Conservation (phyloP, 2,329 filamentous ascomycete genomes). For the Beauveria sp. region DNA sequence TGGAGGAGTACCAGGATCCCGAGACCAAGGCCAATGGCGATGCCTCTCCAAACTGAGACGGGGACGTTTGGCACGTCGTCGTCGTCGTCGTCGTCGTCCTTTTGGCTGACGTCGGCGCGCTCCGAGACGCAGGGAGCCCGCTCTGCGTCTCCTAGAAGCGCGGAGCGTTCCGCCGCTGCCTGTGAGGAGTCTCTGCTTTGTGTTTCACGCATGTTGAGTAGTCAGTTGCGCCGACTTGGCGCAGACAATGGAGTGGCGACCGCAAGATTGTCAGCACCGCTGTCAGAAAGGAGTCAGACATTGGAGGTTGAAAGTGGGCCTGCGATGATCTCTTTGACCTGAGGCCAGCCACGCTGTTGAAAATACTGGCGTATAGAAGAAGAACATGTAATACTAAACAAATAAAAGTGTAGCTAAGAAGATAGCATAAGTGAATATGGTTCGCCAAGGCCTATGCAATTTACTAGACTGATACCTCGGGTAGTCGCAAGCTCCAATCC, state of each 20-base stretch:
- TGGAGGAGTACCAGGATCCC: slow-evolving; percentile 47
- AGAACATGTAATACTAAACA: too few relatives aligned
- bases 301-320: background rate
- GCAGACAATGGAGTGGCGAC: background rate
- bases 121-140: background rate
- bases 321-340: background rate
- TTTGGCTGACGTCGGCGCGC: background rate
- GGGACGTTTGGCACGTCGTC: slow-evolving; percentile 1
- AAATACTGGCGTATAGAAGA: too few relatives aligned
- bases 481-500: too few relatives aligned
- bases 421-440: too few relatives aligned
- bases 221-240: background rate
- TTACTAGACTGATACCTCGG: too few relatives aligned
- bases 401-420: too few relatives aligned
- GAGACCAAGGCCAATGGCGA: slow-evolving; percentile 2
- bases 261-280: background rate
- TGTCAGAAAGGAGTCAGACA: background rate
- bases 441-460: too few relatives aligned
- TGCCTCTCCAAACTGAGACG: background rate
- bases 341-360: too few relatives aligned
- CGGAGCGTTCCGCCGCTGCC: background rate
- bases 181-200: background rate
- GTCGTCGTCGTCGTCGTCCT: background rate
- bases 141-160: background rate
- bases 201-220: background rate